These are phyloP conservation scores for Fusarium sp. DNA, from an alignment of 2,329 filamentous ascomycete species.

Conservation along the genomic window DNA sequence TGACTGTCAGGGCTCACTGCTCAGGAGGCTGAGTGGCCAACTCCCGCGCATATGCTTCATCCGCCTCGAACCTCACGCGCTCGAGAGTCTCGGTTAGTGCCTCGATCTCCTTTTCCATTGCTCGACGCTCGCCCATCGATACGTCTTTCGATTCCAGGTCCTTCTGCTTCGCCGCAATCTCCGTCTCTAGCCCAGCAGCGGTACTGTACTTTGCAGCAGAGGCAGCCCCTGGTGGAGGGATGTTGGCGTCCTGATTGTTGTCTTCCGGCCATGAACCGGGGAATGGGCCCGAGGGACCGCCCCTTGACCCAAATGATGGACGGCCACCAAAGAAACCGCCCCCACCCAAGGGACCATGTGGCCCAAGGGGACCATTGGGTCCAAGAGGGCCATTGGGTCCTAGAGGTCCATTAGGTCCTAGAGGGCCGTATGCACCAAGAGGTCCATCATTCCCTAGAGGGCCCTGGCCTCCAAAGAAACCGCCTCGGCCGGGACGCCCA, in stretches of 20 bases:
- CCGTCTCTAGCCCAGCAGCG: conserved; percentile 54
- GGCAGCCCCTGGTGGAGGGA: conserved; percentile 41
- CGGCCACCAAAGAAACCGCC: conserved; percentile 22
- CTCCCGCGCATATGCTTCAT: conserved; percentile 64
- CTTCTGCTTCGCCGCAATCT: conserved; percentile 52
- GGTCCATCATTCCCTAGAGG: conserved; percentile 24
- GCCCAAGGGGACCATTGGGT: conserved; percentile 25
- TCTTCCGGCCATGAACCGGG: conserved; percentile 57
- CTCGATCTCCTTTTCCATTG: conserved; percentile 56
- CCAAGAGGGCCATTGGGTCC: conserved; percentile 25
- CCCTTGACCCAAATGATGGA: conserved; percentile 1
- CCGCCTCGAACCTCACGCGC: conserved; percentile 60
- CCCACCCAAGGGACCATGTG: conserved; percentile 24
- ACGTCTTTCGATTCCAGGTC: conserved; percentile 47
- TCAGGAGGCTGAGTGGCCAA: conserved; percentile 48
- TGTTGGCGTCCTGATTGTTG: conserved; percentile 32
- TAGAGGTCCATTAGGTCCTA: conserved; percentile 25
- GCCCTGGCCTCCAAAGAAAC: conserved; percentile 31
- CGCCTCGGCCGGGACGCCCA: conserved; percentile 14
- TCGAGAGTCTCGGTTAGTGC: conserved; percentile 58
- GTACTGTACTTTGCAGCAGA: conserved; percentile 56
- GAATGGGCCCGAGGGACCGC: conserved; percentile 24
- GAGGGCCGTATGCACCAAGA: conserved; percentile 25
- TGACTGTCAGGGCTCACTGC: neutral
- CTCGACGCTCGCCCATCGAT: conserved; percentile 43